Evolutionary conservation across 2,329 filamentous ascomycete species (phyloP), one percentile per base, ranked within the genome.

Genomic region (Hypoxylon sp.): DNA sequence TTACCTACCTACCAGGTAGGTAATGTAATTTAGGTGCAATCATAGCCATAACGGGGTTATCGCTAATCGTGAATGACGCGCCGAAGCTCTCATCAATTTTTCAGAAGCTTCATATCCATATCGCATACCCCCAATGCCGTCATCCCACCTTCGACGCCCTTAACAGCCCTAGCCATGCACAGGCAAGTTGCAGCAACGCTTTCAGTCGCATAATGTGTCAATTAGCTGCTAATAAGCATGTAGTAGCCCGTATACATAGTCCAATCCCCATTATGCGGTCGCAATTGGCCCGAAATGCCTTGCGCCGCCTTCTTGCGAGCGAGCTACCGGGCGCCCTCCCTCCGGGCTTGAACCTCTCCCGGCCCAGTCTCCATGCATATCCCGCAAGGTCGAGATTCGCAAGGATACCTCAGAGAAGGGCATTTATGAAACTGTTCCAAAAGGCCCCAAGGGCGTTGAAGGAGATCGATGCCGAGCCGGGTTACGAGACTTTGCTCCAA

Each of bases 401-500:
- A 13, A 66, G 70, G 68, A 55, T 68, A 20, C 54, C 75, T 6
- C 81, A 83, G 67, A 78, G 81, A 50, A 81, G 89, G 65, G 84
- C 84, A 3, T 87, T 94, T 60, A 83, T 93, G 70, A 83, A 84
- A 24, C 79, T 93, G 48, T 85, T 91, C 69, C 75, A 82, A 65
- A 87, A 88, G 70, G 79, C 86, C 3, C 84, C 87, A 17, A 82
- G 86, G 61, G 80, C 85, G 59, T 77, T 88, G 44, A 89, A 87
- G 74, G 82, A 87, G 20, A 82, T 88, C 52, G 84, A 88, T 70
- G 80, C 89, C 63, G 91, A 88, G 71, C 90, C 87, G 0, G 93
- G 93, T 55, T 86, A 93, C 72, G 87, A 88, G 67, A 85, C 84
- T 15, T 86, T 97, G 79, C 85, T 91, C 71, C 85, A 91, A 61